phyloP scores from a whole-genome alignment of 345 rosid species.

The Arabis alpina region DNA sequence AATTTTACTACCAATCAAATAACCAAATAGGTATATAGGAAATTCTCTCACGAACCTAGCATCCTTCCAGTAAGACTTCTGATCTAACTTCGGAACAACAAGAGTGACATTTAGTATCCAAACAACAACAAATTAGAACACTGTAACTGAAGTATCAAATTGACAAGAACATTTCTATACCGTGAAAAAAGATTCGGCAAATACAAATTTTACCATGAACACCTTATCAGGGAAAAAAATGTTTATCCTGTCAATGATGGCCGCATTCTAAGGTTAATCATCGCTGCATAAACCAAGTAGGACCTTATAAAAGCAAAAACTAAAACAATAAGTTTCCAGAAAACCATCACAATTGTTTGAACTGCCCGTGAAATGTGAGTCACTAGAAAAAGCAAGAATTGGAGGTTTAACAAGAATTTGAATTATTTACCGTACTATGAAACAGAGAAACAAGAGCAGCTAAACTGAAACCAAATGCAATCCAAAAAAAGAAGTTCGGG shows the following conservation, averaged over 20 bases:
- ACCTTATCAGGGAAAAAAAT: conserved; percentile 92
- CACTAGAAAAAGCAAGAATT: conserved; percentile 51
- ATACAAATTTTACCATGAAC: conserved; percentile 68
- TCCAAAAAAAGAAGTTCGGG: too few species aligned
- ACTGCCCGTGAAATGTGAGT: conserved; percentile 59
- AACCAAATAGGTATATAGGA: too few species aligned
- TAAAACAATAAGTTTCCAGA: conserved; percentile 54
- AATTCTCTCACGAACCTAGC: too few species aligned
- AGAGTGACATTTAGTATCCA: neutral
- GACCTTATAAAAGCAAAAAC: neutral
- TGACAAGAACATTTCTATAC: conserved; percentile 17
- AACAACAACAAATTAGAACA: conserved; percentile 25
- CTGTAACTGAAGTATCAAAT: conserved; percentile 27
- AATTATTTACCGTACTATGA: too few species aligned
- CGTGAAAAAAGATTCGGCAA: conserved; percentile 11
- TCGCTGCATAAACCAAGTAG: conserved; percentile 56
- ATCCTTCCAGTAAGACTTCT: too few species aligned
- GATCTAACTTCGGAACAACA: too few species aligned
- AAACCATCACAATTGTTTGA: conserved; percentile 87
- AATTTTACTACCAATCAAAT: too few species aligned
- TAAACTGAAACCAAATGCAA: too few species aligned
- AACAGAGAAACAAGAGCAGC: too few species aligned
- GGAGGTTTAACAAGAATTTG: too few species aligned
- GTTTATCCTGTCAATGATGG: conserved; percentile 75
- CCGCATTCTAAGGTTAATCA: conserved; percentile 47